Evolutionary conservation across 2,329 filamentous ascomycete species (phyloP).

Genomic region (Fusarium nodosum): DNA sequence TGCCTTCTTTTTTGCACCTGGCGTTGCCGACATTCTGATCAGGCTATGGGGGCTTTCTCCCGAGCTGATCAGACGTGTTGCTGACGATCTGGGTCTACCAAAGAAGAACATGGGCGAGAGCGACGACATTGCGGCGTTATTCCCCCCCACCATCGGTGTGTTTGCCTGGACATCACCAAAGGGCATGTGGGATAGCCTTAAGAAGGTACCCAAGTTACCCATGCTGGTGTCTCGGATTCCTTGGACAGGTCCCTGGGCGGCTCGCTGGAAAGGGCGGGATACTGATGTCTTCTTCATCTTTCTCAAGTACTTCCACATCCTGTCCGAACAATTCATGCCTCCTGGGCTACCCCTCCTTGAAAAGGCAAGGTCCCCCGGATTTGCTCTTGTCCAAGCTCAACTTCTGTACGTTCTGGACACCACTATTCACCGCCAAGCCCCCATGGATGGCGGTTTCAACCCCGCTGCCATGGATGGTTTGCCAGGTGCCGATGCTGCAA

Average conservation of each 20-base stretch:
- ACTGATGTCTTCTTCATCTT: conserved; percentile 94
- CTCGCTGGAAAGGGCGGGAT: conserved; percentile 87
- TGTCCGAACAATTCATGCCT: conserved; percentile 80
- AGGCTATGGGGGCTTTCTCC: conserved; percentile 82
- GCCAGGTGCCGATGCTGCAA: conserved; percentile 73
- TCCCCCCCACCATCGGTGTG: conserved; percentile 74
- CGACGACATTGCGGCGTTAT: conserved; percentile 75
- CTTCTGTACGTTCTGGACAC: conserved; percentile 83
- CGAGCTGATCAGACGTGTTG: conserved; percentile 77
- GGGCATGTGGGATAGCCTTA: conserved; percentile 68
- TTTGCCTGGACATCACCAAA: conserved; percentile 69
- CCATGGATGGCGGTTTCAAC: conserved; percentile 60
- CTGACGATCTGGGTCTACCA: conserved; percentile 76
- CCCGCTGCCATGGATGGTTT: conserved; percentile 61
- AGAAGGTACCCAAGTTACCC: conserved; percentile 74
- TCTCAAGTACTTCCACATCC: conserved; percentile 85
- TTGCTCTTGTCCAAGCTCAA: conserved; percentile 86
- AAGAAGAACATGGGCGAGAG: conserved; percentile 68
- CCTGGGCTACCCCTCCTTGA: conserved; percentile 64
- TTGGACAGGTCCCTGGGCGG: conserved; percentile 88
- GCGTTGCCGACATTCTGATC: conserved; percentile 85
- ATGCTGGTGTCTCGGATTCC: conserved; percentile 78
- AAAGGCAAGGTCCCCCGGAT: conserved; percentile 77
- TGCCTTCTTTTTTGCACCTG: conserved; percentile 92
- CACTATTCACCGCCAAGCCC: conserved; percentile 82